These are phyloP conservation scores for Globisporangium camurandrum DNA, from an alignment of 352 stramenopile species.

Conservation along the genomic window DNA sequence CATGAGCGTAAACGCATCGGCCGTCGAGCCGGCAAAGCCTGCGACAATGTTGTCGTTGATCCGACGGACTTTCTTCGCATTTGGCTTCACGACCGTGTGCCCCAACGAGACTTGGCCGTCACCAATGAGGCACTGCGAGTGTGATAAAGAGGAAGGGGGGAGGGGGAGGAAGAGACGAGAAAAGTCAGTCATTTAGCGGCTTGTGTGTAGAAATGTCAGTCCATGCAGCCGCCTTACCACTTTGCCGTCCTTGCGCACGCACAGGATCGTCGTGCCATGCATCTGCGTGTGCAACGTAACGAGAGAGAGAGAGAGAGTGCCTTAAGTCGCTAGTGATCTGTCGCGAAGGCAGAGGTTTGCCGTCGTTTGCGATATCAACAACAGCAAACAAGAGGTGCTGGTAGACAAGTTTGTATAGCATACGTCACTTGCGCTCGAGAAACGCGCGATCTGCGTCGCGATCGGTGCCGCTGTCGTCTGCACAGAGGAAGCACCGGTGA, in stretches of 20 bases:
- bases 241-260: slow-evolving; percentile 96
- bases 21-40: slow-evolving; percentile 95
- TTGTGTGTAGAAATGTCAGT: not conserved
- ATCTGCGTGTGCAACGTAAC: slow-evolving; percentile 34
- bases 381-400: not conserved
- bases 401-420: too few species aligned
- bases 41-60: slow-evolving; percentile 94
- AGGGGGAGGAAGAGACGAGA: not conserved
- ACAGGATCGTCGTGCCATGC: slow-evolving; percentile 97
- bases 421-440: slow-evolving; percentile 54
- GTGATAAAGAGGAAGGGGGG: not conserved
- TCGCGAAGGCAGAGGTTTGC: too few species aligned
- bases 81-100: slow-evolving; percentile 95
- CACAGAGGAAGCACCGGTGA: too few species aligned
- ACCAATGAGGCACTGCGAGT: slow-evolving; percentile 88
- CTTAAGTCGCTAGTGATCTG: too few species aligned
- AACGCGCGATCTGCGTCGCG: slow-evolving; percentile 20
- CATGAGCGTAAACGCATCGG: slow-evolving; percentile 97
- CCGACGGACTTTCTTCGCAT: slow-evolving; percentile 96
- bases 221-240: slow-evolving; percentile 65
- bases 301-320: not conserved
- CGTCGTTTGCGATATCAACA: not conserved
- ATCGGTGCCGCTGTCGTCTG: slow-evolving; percentile 5
- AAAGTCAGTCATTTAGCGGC: not conserved
- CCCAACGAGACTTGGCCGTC: slow-evolving; percentile 98